These are phyloP conservation scores for Tremella yokohamensis DNA, from an alignment of 768 basidiomycete species.

Conservation along the genomic window DNA sequence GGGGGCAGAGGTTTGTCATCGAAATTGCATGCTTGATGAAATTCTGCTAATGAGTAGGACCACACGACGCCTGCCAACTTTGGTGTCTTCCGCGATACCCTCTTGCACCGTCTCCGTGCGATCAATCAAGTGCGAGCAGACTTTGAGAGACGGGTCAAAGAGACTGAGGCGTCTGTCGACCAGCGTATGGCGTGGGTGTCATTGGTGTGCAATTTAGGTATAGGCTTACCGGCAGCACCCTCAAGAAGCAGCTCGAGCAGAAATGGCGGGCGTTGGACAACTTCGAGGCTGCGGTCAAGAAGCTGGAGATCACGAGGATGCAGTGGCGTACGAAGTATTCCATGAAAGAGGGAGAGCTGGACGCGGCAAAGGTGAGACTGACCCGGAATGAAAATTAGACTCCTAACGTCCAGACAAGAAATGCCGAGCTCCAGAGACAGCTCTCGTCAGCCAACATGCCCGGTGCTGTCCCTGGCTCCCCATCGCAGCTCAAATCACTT, in stretches of 20 bases:
- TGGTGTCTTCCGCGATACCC: constrained; percentile 86
- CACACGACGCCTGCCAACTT: constrained; percentile 66
- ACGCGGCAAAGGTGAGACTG: constrained; percentile 68
- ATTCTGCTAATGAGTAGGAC: constrained; percentile 32
- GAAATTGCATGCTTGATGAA: background rate
- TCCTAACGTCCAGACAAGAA: constrained; percentile 70
- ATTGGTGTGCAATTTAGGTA: background rate
- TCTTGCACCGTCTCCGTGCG: constrained; percentile 78
- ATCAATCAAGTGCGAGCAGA: constrained; percentile 78
- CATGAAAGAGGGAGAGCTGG: constrained; percentile 84
- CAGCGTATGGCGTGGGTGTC: constrained; percentile 62
- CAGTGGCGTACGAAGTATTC: constrained; percentile 77
- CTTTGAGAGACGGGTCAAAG: constrained; percentile 80
- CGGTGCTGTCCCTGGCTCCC: constrained; percentile 46
- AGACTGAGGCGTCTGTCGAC: constrained; percentile 66
- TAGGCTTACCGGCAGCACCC: constrained; percentile 47
- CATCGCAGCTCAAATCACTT: constrained; percentile 68
- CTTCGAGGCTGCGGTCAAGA: constrained; percentile 80
- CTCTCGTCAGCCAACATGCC: constrained; percentile 54
- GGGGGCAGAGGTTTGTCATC: constrained; percentile 54
- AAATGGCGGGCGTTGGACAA: constrained; percentile 91
- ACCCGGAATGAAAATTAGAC: no score
- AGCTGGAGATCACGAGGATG: constrained; percentile 72
- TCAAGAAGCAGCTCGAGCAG: constrained; percentile 80
- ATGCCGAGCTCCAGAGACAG: constrained; percentile 70